A percentile compares a stretch with the other conserved stretches of the same genome.
phyloP scores from a whole-genome alignment of 148 eudicot species.

The Tetragonia tetragonoides region DNA sequence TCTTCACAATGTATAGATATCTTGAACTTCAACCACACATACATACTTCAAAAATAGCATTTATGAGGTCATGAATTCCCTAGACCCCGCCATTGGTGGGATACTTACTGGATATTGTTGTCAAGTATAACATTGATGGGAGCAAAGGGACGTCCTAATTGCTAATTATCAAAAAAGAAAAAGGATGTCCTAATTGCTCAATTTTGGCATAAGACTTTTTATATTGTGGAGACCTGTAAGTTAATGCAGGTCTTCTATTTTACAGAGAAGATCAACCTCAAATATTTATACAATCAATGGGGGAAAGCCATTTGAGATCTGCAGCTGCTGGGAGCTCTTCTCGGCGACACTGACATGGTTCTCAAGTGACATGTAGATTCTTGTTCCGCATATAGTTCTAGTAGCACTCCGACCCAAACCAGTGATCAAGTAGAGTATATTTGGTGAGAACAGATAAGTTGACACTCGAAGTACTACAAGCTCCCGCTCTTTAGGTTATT shows the following conservation, averaged over 20 bases:
- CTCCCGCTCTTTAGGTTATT: neutral
- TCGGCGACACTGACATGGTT: conserved; percentile 12
- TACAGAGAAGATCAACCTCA: conserved; percentile 69
- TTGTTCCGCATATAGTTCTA: neutral
- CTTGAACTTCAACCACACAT: too few species aligned
- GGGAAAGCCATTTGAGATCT: conserved; percentile 33
- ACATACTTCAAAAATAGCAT: too few species aligned
- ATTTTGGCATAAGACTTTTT: neutral
- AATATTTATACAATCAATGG: conserved; percentile 60
- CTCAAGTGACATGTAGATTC: neutral
- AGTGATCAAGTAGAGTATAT: neutral
- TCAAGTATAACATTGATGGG: too few species aligned
- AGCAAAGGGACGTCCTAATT: too few species aligned
- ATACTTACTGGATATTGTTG: too few species aligned
- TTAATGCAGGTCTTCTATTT: conserved; percentile 17
- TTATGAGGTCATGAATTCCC: too few species aligned
- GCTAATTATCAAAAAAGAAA: too few species aligned
- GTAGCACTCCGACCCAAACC: neutral
- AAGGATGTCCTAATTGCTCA: neutral
- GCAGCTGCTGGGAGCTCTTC: conserved; percentile 30
- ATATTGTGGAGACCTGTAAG: neutral
- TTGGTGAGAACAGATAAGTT: neutral
- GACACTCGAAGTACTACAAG: neutral
- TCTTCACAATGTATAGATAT: too few species aligned
- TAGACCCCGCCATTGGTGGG: too few species aligned